These are phyloP conservation scores for Blastobotrys proliferans DNA, from an alignment of 1,139 yeast species.

Conservation along the genomic window DNA sequence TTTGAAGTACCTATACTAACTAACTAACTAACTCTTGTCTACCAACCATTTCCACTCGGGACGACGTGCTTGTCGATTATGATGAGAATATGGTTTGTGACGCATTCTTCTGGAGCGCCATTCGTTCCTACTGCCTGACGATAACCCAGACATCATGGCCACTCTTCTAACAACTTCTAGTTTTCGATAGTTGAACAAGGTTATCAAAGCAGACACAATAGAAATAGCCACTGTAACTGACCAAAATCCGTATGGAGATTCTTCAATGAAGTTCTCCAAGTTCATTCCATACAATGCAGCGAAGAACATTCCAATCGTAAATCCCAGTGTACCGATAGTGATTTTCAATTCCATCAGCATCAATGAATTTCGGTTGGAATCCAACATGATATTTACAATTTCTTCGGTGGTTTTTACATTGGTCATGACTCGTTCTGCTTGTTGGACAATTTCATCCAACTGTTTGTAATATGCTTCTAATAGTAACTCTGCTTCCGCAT, in stretches of 20 bases:
- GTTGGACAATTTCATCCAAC: constrained; percentile 95
- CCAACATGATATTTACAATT: constrained; percentile 89
- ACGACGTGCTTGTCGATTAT: background rate
- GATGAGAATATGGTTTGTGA: too few species aligned
- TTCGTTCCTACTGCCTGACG: too few species aligned
- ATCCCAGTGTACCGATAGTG: constrained; percentile 79
- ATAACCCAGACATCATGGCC: constrained; percentile 37
- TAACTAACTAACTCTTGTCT: background rate
- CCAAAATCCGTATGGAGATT: constrained; percentile 60
- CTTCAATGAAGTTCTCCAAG: constrained; percentile 83
- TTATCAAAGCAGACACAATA: constrained; percentile 36
- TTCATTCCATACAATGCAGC: constrained; percentile 96
- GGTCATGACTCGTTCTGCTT: constrained; percentile 74
- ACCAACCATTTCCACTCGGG: constrained; percentile 16
- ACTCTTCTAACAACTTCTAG: constrained; percentile 43
- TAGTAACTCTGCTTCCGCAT: constrained; percentile 77
- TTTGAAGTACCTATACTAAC: background rate
- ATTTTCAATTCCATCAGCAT: constrained; percentile 85
- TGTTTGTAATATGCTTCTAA: constrained; percentile 91
- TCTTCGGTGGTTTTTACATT: constrained; percentile 97
- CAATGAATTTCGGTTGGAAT: constrained; percentile 88
- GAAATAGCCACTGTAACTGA: constrained; percentile 49
- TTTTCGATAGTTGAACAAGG: constrained; percentile 34
- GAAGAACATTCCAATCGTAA: constrained; percentile 70
- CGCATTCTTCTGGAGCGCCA: constrained; percentile 1